Evolutionary conservation across 1,284 basidiomycete species (phyloP).

Genomic region (Ustilago loliicola): DNA sequence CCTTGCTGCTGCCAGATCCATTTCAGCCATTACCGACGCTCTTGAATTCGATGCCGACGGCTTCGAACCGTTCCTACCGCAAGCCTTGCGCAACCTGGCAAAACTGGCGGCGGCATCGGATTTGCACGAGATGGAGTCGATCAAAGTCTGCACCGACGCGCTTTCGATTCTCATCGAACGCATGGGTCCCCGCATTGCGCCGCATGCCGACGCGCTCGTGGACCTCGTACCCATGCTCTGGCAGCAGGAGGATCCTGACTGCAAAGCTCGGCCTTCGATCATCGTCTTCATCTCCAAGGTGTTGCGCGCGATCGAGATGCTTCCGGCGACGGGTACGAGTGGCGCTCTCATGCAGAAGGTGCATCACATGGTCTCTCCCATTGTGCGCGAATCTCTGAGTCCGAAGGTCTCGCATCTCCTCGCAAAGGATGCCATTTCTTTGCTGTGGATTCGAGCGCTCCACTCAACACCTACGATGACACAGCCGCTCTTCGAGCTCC

Average conservation of each 20-base stretch:
- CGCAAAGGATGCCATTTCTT: constrained; percentile 63
- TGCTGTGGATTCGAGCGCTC: constrained; percentile 65
- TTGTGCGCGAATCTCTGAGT: constrained; percentile 60
- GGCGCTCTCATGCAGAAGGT: constrained; percentile 51
- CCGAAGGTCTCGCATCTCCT: constrained; percentile 55
- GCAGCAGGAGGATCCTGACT: constrained; percentile 63
- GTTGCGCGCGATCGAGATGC: constrained; percentile 59
- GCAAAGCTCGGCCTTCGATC: constrained; percentile 62
- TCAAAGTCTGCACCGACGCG: constrained; percentile 64
- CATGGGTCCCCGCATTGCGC: constrained; percentile 61
- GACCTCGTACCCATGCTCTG: constrained; percentile 65
- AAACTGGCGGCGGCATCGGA: constrained; percentile 57
- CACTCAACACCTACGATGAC: constrained; percentile 61
- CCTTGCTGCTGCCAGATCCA: constrained; percentile 61
- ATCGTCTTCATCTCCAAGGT: constrained; percentile 66
- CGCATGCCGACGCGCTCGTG: constrained; percentile 57
- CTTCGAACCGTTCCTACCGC: constrained; percentile 61
- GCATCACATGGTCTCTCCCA: constrained; percentile 60
- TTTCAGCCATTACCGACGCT: constrained; percentile 64
- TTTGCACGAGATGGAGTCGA: constrained; percentile 63
- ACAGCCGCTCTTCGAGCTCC: constrained; percentile 57
- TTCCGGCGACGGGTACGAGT: constrained; percentile 36
- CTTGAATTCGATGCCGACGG: constrained; percentile 66
- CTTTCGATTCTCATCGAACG: constrained; percentile 67
- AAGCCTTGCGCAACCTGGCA: constrained; percentile 57